Percentiles rank a stretch among this genome's conserved stretches.
Conservation (phyloP, 768 basidiomycete species). For the Boletus subparvulus region DNA sequence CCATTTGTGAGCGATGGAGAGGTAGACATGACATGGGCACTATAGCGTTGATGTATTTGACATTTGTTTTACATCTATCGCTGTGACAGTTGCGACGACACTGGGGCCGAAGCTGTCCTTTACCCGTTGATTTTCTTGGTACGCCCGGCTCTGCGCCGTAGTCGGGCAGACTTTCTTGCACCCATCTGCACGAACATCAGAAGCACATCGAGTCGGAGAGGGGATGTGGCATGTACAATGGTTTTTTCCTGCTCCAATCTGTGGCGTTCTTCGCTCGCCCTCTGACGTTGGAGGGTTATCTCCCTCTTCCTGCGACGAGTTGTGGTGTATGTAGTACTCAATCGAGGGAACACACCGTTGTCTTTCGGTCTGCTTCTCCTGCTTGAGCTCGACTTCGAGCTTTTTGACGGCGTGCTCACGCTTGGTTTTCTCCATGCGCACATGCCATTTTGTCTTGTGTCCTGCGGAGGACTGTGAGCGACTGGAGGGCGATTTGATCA, state of each 20-base stretch:
- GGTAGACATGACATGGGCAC: constrained; percentile 71
- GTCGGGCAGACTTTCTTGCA: constrained; percentile 70
- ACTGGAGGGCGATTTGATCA: constrained; percentile 35
- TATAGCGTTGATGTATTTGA: constrained; percentile 38
- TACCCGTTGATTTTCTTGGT: constrained; percentile 80
- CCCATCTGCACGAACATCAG: constrained; percentile 58
- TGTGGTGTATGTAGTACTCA: neutral
- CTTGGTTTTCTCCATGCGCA: constrained; percentile 67
- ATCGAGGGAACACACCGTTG: constrained; percentile 44
- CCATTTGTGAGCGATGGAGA: constrained; percentile 83
- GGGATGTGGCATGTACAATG: constrained; percentile 9
- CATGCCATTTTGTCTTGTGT: constrained; percentile 68
- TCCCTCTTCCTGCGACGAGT: constrained; percentile 53
- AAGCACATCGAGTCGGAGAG: neutral
- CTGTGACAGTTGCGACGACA: neutral
- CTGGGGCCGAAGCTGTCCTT: constrained; percentile 15
- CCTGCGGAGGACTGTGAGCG: constrained; percentile 67
- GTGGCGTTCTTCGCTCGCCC: constrained; percentile 68
- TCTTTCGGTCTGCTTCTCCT: constrained; percentile 71
- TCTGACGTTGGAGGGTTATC: constrained; percentile 69
- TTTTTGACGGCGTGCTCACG: constrained; percentile 70
- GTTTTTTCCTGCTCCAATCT: constrained; percentile 47
- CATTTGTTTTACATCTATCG: constrained; percentile 11
- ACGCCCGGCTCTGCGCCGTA: constrained; percentile 70
- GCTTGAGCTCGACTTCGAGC: constrained; percentile 68